Evolutionary conservation across 2,329 filamentous ascomycete species (phyloP), one percentile per base, ranked within the genome.

Genomic region (Chalaropsis ovoidea): DNA sequence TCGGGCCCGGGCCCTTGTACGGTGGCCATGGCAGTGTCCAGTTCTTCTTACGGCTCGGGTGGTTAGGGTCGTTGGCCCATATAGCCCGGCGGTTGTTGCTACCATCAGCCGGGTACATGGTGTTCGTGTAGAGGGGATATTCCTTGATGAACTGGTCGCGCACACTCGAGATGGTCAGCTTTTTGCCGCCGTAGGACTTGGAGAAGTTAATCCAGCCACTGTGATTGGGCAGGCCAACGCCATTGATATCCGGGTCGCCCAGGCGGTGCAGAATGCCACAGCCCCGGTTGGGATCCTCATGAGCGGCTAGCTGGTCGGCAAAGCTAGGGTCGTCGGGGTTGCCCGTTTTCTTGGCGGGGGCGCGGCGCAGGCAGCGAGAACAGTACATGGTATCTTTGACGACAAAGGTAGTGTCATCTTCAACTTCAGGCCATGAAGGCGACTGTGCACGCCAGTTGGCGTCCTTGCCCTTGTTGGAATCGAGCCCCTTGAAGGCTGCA

Each of bases 21-120:
- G 67, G 65, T 8, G 67, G 67, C 67, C 67, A 68, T 22, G 67
- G 65, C 60, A 68, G 47, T 35, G 19, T 62, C 67, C 67, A 67
- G 60, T 63, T 61, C 1, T 39, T 24, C 8, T 43, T 31, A 60
- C 61, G 61, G 2, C 45, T 49, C 1, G 42, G 15, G 39, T 68
- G 27, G 45, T 68, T 68, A 19, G 68, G 66, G 35, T 69, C 61
- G 47, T 62, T 39, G 22, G 61, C 61, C 68, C 68, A 68, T 31
- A 69, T 58, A 24, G 63, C 63, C 41, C 31, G 60, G 41, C 63
- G 61, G 22, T 61, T 61, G 42, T 56, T 62, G 49, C 47, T 65
- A 27, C 63, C 66, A 19, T 65, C 61, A 22, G 65, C 62, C 6
- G 67, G 65, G 54, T 63, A 68, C 52, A 67, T 58, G 35, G 67